Conservation (phyloP, 805 yeast species). For the Sporopachydermia lactativora region DNA sequence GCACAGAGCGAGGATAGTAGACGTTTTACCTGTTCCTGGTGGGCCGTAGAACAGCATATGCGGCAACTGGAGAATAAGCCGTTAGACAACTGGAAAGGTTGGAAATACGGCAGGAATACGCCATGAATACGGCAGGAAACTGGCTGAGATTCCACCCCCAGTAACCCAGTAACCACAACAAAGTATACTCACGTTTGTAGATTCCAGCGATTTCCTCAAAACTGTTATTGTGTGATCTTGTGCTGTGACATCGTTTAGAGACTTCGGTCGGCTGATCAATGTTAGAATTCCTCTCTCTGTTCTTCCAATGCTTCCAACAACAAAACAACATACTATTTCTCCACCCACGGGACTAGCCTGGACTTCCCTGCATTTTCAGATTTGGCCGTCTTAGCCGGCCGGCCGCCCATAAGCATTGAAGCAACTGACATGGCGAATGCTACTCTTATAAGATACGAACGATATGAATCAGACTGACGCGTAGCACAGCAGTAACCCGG, state of each 20-base stretch:
- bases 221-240: slow-evolving; percentile 85
- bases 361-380: slow-evolving; percentile 1
- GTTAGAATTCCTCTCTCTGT: background rate
- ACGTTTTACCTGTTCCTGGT: slow-evolving; percentile 88
- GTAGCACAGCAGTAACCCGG: no score
- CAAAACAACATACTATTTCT: slow-evolving; percentile 42
- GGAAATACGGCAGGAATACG: no score
- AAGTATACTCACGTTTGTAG: slow-evolving; percentile 44
- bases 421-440: background rate
- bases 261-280: slow-evolving; percentile 56
- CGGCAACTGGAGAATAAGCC: slow-evolving; percentile 32
- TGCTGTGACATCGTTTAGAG: slow-evolving; percentile 75
- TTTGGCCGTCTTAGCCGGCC: background rate
- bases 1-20: slow-evolving; percentile 75
- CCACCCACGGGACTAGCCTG: slow-evolving; percentile 67
- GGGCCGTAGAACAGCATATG: slow-evolving; percentile 91
- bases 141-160: no score
- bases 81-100: no score
- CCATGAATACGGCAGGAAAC: no score
- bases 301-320: slow-evolving; percentile 4
- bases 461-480: no score
- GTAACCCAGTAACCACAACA: no score
- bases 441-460: no score
- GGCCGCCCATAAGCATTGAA: background rate
- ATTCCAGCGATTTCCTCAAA: slow-evolving; percentile 58